Percentiles rank a stretch among this genome's conserved stretches.
phyloP scores from a whole-genome alignment of 225 moss, liverwort and hornwort genomes.

The Marchantia paleacea region DNA sequence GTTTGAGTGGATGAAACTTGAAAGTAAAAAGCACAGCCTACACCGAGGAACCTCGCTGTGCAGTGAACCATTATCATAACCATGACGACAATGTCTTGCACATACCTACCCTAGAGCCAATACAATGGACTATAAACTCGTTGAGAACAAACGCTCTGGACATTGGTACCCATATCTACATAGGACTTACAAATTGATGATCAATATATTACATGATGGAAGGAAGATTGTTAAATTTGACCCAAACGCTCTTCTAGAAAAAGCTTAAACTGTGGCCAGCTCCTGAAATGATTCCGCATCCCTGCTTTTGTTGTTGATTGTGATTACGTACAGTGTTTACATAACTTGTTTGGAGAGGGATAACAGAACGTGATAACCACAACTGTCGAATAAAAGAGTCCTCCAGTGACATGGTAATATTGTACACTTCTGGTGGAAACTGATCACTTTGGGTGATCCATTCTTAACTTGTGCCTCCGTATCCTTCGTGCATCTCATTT shows the following conservation, averaged over 20 bases:
- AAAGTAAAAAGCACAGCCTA: background rate
- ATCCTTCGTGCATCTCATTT: background rate
- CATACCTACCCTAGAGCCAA: background rate
- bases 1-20: no score
- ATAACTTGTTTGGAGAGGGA: background rate
- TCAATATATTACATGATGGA: conserved; percentile 7
- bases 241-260: background rate
- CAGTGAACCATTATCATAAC: background rate
- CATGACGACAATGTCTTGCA: background rate
- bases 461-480: background rate
- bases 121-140: background rate
- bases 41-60: background rate
- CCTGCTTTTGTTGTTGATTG: background rate
- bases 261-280: background rate
- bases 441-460: background rate
- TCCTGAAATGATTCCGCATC: no score
- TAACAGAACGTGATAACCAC: conserved; percentile 2
- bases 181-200: background rate
- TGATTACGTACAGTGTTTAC: background rate
- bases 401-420: background rate
- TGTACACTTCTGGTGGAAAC: background rate
- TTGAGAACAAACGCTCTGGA: background rate
- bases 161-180: background rate
- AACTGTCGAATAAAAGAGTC: background rate
- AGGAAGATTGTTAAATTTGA: background rate